Percentiles rank a stretch among this genome's conserved stretches.
phyloP scores from a whole-genome alignment of 2,329 filamentous ascomycete genomes.

The Penicillium sp. region DNA sequence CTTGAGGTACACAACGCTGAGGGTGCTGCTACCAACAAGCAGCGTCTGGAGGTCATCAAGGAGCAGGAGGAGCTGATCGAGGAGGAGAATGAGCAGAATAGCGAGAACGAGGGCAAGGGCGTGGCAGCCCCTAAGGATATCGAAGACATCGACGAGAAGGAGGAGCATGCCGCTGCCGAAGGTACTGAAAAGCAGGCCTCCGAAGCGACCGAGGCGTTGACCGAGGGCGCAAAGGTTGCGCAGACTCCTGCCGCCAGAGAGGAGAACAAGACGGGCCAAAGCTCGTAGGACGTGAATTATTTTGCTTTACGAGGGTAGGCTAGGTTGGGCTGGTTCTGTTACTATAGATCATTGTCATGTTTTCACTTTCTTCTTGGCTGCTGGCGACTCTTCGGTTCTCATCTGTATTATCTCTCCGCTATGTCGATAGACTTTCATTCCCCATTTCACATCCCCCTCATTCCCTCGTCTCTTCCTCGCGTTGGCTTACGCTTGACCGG shows the following conservation, averaged over 20 bases:
- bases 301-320: slow-evolving; percentile 14
- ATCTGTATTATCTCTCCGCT: slow-evolving; percentile 24
- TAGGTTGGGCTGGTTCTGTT: slow-evolving; percentile 4
- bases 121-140: slow-evolving; percentile 77
- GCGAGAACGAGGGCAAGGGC: slow-evolving; percentile 74
- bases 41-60: slow-evolving; percentile 95
- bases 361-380: slow-evolving; percentile 6
- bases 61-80: slow-evolving; percentile 98
- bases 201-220: slow-evolving; percentile 47
- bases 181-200: slow-evolving; percentile 44
- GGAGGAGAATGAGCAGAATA: slow-evolving; percentile 91
- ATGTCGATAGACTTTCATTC: slow-evolving; percentile 26
- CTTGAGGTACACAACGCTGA: slow-evolving; percentile 96
- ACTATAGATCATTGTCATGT: slow-evolving; percentile 17
- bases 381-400: slow-evolving; percentile 18
- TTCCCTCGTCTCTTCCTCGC: slow-evolving; percentile 5
- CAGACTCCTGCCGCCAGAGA: slow-evolving; percentile 24
- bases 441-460: slow-evolving; percentile 1
- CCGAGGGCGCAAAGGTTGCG: slow-evolving; percentile 42
- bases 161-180: slow-evolving; percentile 58
- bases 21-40: slow-evolving; percentile 97
- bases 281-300: slow-evolving; percentile 19
- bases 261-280: slow-evolving; percentile 29
- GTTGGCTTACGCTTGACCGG: slow-evolving; percentile 6
- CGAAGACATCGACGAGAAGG: slow-evolving; percentile 93